Conservation (phyloP, 805 yeast genomes). For the Isabelozyma rhagii region DNA sequence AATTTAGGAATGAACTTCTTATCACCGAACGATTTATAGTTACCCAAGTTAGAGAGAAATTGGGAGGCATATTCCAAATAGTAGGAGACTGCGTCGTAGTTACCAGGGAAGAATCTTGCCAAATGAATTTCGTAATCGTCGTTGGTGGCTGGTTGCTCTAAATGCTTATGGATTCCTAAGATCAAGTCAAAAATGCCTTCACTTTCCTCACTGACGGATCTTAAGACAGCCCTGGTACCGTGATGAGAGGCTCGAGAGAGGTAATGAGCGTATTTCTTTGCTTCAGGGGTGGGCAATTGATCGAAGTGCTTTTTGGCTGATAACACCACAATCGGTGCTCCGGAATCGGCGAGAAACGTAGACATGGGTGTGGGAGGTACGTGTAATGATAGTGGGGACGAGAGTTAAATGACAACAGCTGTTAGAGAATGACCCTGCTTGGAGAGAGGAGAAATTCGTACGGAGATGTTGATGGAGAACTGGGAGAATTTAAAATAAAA, state of each 20-base stretch:
- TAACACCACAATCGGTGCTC: conserved; percentile 42
- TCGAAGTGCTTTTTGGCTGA: conserved; percentile 70
- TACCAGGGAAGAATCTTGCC: conserved; percentile 13
- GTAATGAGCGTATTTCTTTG: conserved; percentile 72
- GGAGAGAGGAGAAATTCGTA: too few relatives aligned
- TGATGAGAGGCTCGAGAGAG: conserved; percentile 80
- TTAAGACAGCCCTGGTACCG: conserved; percentile 75
- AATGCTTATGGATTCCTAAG: conserved; percentile 50
- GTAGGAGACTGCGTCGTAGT: conserved; percentile 33
- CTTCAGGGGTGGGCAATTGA: conserved; percentile 54
- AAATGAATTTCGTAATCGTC: conserved; percentile 39
- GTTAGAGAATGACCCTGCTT: too few relatives aligned
- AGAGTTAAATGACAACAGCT: too few relatives aligned
- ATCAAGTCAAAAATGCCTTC: conserved; percentile 73
- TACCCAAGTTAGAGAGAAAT: conserved; percentile 71
- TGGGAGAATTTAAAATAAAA: background rate
- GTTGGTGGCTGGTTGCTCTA: conserved; percentile 41
- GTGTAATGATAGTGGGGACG: too few relatives aligned
- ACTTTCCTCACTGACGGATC: conserved; percentile 81
- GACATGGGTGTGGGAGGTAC: conserved; percentile 6
- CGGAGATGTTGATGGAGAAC: too few relatives aligned
- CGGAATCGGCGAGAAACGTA: conserved; percentile 34
- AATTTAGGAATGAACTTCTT: conserved; percentile 76
- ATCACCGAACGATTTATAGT: conserved; percentile 86
- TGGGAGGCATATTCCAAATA: conserved; percentile 77